Evolutionary conservation across 139 green algal species (phyloP), one percentile per base, ranked within the genome.

Genomic region (Yamagishiella unicocca): DNA sequence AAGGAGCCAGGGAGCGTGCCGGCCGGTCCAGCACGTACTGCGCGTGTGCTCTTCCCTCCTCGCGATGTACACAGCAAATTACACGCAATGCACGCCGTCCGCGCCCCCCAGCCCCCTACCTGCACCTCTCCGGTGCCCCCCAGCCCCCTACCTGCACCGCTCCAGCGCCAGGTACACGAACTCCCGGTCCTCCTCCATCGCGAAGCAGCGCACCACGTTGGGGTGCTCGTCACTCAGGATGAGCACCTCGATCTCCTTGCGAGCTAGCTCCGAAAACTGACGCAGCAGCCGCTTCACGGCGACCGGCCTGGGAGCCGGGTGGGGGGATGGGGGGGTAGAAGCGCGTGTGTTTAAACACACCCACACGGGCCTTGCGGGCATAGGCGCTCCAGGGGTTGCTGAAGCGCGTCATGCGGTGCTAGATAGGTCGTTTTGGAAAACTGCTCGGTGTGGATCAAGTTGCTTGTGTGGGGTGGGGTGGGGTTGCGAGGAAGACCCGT

Each of bases 161-260:
- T 99, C 98, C 67, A 99, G 92, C 12, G 98, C 98, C 61, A 99
- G 91, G 92, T 99, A 99, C 35, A 99, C 93, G 91, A 99, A 99
- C 91, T 98, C 94, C 2, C 75, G 80, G 91, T 99, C 98, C 89
- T 98, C 95, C 90, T 99, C 98, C 96, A 99, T 96, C 7, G 97
- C 97, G 92, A 99, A 99, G 90, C 95, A 98, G 35, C 96, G 91
- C 78, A 98, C 89, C 82, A 81, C 94, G 88, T 98, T 99, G 71
- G 97, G 97, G 89, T 99, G 97, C 89, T 99, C 97, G 76, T 99
- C 98, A 24, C 90, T 94, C 22, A 96, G 76, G 66, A 99, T 98
- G 2, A 99, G 93, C 46, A 98, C 90, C 37, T 94, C 92, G 64
- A 99, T 98, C 89, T 99, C 98, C 80, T 98, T 98, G 42, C 93